Evolutionary conservation across 1,139 yeast species (phyloP).

Genomic region (Spathaspora sp.): DNA sequence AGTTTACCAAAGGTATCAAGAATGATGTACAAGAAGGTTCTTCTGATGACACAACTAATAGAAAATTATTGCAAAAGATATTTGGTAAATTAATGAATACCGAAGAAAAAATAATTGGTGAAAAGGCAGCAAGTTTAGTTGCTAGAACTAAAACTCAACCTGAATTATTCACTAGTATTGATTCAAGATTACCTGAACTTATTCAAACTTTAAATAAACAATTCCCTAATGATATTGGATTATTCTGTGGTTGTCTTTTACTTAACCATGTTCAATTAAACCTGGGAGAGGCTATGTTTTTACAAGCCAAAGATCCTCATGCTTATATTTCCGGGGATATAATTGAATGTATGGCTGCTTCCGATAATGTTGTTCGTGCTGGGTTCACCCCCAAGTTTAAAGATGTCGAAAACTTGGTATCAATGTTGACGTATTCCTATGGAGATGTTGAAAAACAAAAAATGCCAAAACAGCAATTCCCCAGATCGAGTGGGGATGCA

Average conservation of each 20-base stretch:
- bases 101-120: slow-evolving; percentile 51
- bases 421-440: slow-evolving; percentile 85
- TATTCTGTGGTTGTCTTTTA: slow-evolving; percentile 92
- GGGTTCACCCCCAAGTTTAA: slow-evolving; percentile 98
- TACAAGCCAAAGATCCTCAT: slow-evolving; percentile 96
- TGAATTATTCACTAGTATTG: slow-evolving; percentile 41
- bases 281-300: slow-evolving; percentile 96
- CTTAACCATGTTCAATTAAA: slow-evolving; percentile 80
- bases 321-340: slow-evolving; percentile 97
- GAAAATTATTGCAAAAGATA: slow-evolving; percentile 66
- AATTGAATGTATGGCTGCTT: slow-evolving; percentile 99
- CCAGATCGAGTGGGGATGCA: slow-evolving; percentile 68
- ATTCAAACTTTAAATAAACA: slow-evolving; percentile 77
- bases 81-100: slow-evolving; percentile 85
- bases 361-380: slow-evolving; percentile 96
- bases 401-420: slow-evolving; percentile 86
- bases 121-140: slow-evolving; percentile 61
- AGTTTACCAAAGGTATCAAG: slow-evolving; percentile 52
- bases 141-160: slow-evolving; percentile 57
- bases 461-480: slow-evolving; percentile 68
- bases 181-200: slow-evolving; percentile 62
- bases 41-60: slow-evolving; percentile 51
- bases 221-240: slow-evolving; percentile 91
- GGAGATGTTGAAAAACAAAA: slow-evolving; percentile 92
- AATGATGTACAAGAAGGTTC: slow-evolving; percentile 46